Conservation (phyloP, 2,329 filamentous ascomycete genomes). For the Cladosporium sp. region DNA sequence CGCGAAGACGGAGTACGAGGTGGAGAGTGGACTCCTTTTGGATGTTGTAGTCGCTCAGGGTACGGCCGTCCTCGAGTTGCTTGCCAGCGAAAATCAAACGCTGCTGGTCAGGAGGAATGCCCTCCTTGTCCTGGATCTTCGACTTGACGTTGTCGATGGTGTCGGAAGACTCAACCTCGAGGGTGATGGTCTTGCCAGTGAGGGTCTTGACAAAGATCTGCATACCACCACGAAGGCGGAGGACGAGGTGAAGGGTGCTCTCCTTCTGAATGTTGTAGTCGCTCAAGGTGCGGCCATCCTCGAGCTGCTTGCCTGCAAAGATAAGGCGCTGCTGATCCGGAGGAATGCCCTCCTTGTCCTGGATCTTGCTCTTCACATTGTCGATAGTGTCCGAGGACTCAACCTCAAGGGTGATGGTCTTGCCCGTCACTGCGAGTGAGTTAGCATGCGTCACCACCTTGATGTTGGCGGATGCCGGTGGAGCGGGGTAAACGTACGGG, state of each 20-base stretch:
- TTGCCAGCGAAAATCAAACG: conserved; percentile 64
- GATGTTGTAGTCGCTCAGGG: conserved; percentile 93
- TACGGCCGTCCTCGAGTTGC: conserved; percentile 73
- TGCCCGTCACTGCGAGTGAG: conserved; percentile 57
- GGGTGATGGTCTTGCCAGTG: conserved; percentile 98
- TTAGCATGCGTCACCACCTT: conserved; percentile 36
- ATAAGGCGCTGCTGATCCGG: conserved; percentile 95
- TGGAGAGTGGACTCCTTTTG: conserved; percentile 95
- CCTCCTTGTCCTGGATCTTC: conserved; percentile 81
- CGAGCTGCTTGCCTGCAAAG: conserved; percentile 93
- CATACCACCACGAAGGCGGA: conserved; percentile 91
- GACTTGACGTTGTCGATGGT: conserved; percentile 93
- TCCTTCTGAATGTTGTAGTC: conserved; percentile 98
- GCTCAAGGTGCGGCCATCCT: conserved; percentile 84
- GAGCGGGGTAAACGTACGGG: conserved; percentile 62
- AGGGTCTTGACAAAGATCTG: conserved; percentile 92
- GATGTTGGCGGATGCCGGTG: conserved; percentile 20
- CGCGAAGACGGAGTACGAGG: conserved; percentile 92
- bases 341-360: conserved; percentile 96
- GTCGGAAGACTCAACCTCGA: conserved; percentile 90
- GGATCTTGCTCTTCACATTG: conserved; percentile 96
- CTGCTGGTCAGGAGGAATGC: conserved; percentile 92
- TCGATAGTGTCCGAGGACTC: conserved; percentile 84
- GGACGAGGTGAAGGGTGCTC: conserved; percentile 92
- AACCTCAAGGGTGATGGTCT: conserved; percentile 68